Base-by-base conservation (phyloP, 352 stramenopile genomes). In the Globisporangium uncinulatum region DNA sequence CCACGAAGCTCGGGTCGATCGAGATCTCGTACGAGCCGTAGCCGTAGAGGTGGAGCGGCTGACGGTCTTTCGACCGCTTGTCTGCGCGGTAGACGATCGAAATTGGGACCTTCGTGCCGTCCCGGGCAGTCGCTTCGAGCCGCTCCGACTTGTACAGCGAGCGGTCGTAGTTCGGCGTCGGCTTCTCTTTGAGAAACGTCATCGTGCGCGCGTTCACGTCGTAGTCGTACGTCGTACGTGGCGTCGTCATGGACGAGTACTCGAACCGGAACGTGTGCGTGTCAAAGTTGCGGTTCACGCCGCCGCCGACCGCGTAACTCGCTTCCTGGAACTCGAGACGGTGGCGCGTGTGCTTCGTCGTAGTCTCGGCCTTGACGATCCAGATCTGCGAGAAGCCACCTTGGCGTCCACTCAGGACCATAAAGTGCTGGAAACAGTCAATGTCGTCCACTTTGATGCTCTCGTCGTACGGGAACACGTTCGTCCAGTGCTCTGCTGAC, bases 11-110 rank as follows among this genome's bases (percentile, higher is more conserved):
- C 21, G 95, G 83, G 21, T 99, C 96, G 17, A 97, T 97, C 55
- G 80, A 96, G 43, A 83, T 80, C 56, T 97, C 96, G 69, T 99
- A 99, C 21, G 84, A 96, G 14, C 96, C 96, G 74, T 99, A 99
- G 53, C 94, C 93, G 62, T 98, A 98, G 43, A 99, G 65, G 62
- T 98, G 93, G 44, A 94, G 62, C 36, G 86, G 71, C 54, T 91
- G 81, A 29, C 63, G 69, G 43, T 86, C 69, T 61, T 74, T 67
- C 29, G 58, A 68, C 51, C 77, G 77, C 66, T 78, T 59, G 50
- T 88, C 81, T 36, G 82, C 75, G 59, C 81, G 77, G 56, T 94
- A 92, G 1, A 96, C 79, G 49, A 94, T 66, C 43, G 82, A 92
- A 51, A 95, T 89, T 44, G 86, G 84, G 19, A 94, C 71, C 53